These are phyloP conservation scores for Meyerozyma guilliermondii DNA, from an alignment of 1,139 yeast genomes.

Conservation along the genomic window DNA sequence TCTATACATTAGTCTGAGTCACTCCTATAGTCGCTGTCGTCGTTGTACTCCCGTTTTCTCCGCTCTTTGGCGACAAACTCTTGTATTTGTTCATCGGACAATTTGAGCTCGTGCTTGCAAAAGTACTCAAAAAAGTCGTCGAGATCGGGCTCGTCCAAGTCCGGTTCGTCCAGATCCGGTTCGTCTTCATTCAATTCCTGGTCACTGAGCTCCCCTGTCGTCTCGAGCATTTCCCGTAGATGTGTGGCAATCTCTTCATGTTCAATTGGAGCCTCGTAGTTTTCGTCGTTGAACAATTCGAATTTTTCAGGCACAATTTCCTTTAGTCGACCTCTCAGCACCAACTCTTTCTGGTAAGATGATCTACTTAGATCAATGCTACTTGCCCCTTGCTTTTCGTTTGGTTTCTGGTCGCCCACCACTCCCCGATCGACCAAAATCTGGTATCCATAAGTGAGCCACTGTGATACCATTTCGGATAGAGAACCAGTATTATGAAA, in stretches of 20 bases:
- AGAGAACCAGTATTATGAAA: not conserved
- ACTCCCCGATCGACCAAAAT: not conserved
- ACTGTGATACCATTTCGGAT: not conserved
- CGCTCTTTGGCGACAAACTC: not conserved
- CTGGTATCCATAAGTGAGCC: not conserved
- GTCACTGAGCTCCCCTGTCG: slow-evolving; percentile 7
- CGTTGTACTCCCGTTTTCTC: slow-evolving; percentile 6
- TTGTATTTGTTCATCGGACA: not conserved
- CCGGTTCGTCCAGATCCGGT: slow-evolving; percentile 3
- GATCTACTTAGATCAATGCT: not conserved
- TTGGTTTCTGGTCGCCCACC: not conserved
- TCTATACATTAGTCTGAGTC: slow-evolving; percentile 5
- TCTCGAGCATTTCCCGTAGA: not conserved
- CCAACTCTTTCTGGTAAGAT: not conserved
- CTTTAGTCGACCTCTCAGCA: not conserved
- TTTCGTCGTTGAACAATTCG: not conserved
- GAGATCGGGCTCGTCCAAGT: slow-evolving; percentile 4
- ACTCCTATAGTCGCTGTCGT: slow-evolving; percentile 14
- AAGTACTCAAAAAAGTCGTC: slow-evolving; percentile 1
- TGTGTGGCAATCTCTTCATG: not conserved
- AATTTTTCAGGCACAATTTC: not conserved
- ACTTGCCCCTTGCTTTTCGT: too few relatives aligned
- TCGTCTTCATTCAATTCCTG: slow-evolving; percentile 12
- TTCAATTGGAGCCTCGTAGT: not conserved
- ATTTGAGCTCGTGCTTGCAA: slow-evolving; percentile 1